Evolutionary conservation across 257 asterid genomes (phyloP), one percentile per base, ranked within the genome.

Genomic region (Plantago major): DNA sequence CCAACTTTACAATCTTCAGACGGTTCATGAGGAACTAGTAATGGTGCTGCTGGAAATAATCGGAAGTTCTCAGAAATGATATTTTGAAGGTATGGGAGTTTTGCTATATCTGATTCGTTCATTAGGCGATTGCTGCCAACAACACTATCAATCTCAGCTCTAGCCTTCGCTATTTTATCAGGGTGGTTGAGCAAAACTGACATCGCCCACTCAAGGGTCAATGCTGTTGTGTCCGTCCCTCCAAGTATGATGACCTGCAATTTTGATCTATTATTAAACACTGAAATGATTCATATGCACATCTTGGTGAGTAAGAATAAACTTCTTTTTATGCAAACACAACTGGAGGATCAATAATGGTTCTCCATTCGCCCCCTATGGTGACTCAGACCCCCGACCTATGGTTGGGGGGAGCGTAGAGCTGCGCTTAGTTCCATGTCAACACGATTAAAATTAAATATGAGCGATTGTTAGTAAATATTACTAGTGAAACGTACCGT

Each of bases 131-230:
- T 45, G 1, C 11, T 42, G 4, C 64, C 60, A 30, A 55, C 4
- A 6, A 8, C 42, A 1, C 2, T 45, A 19, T 55, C 52, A 13
- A 58, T 15, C 14, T 58, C 63, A 11, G 50, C 47, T 58, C 45
- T 18, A 10, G 63, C 63, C 11, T 58, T 65, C 16, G 45, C 26
- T 46, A 65, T 12, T 19, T 17, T 55, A 0, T 65, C 52, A 7
- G 63, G 70, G 63, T 65, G 54, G 70, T 65, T 65, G 13, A 65
- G 64, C 56, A 65, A 33, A 43, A 45, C 53, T 18, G 63, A 55
- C 63, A 65, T 65, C 16, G 63, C 70, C 70, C 70, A 65, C 40
- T 65, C 70, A 10, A 65, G 45, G 26, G 58, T 65, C 19, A 56
- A 40, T 13, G 44, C 43, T 13, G 70, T 42, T 3, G 70, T 55